A percentile compares a stretch with the other conserved stretches of the same genome.
These are phyloP conservation scores for Endothia cerciana DNA, from an alignment of 2,329 filamentous ascomycete genomes.

Conservation along the genomic window DNA sequence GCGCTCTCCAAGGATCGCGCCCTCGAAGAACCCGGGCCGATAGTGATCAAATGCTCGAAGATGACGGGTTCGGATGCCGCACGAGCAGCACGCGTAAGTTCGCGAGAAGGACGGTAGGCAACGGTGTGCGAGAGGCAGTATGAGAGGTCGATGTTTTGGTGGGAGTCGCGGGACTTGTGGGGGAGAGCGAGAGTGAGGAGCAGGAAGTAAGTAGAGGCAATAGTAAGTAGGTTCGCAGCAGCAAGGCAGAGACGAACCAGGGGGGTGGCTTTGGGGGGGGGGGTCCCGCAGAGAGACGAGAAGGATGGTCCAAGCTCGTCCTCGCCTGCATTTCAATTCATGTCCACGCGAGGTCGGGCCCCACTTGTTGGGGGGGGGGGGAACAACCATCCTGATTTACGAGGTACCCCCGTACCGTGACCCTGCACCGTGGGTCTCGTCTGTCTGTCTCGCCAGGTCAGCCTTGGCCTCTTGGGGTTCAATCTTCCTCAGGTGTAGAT, in stretches of 20 bases:
- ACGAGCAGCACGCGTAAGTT: not conserved
- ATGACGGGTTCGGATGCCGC: not conserved
- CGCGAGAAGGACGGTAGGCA: not conserved
- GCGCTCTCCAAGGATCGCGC: conserved; percentile 9
- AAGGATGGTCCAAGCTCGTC: conserved; percentile 5
- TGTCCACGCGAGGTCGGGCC: conserved; percentile 4
- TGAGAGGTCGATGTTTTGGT: conserved; percentile 1
- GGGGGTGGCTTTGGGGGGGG: not conserved
- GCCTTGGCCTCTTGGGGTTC: not conserved
- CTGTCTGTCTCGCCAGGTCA: not conserved
- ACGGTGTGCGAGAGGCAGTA: not conserved
- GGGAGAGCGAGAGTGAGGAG: not conserved
- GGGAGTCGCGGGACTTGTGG: not conserved
- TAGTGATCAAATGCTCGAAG: not conserved
- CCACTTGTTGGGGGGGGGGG: not conserved
- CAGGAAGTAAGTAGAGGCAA: conserved; percentile 7
- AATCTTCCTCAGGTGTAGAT: not conserved
- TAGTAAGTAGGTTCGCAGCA: not conserved
- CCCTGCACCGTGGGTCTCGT: not conserved
- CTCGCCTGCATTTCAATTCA: conserved; percentile 1
- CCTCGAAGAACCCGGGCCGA: not conserved
- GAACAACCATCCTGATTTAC: not conserved
- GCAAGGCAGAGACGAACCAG: conserved; percentile 4
- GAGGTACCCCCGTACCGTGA: conserved; percentile 1
- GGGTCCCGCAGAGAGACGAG: not conserved